Conservation (phyloP, 2,329 filamentous ascomycete species). For the Xylaria sp. region DNA sequence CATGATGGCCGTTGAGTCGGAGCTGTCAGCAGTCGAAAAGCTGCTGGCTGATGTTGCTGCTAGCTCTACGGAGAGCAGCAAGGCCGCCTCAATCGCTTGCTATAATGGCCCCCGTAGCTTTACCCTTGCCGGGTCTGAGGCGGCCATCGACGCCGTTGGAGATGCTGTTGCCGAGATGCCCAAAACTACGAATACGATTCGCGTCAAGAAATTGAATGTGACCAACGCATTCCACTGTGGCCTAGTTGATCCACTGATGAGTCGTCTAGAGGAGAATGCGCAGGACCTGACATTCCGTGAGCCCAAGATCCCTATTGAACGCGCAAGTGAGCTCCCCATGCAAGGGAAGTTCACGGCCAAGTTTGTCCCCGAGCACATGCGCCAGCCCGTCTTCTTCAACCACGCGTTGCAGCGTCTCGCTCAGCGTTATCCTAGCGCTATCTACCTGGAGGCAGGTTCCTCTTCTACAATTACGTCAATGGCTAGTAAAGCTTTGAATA, state of each 20-base stretch:
- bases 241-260: constrained; percentile 46
- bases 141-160: constrained; percentile 41
- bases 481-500: constrained; percentile 35
- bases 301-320: constrained; percentile 43
- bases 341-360: constrained; percentile 1
- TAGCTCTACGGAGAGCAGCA: neutral
- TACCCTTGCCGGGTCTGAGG: constrained; percentile 47
- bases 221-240: constrained; percentile 55
- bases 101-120: constrained; percentile 52
- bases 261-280: constrained; percentile 36
- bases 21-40: constrained; percentile 33
- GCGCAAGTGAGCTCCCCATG: constrained; percentile 24
- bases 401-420: constrained; percentile 49
- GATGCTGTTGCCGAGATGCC: constrained; percentile 4
- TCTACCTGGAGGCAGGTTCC: constrained; percentile 52
- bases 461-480: constrained; percentile 45
- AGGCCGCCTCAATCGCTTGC: constrained; percentile 49
- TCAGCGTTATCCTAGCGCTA: constrained; percentile 32
- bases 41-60: constrained; percentile 24
- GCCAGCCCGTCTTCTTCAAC: constrained; percentile 51
- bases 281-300: constrained; percentile 41
- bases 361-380: constrained; percentile 46
- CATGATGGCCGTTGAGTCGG: constrained; percentile 48
- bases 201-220: constrained; percentile 48
- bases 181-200: constrained; percentile 26